Percentiles rank a stretch among this genome's conserved stretches.
phyloP scores from a whole-genome alignment of 495 filamentous ascomycete genomes.

The Aspergillus cristatus region DNA sequence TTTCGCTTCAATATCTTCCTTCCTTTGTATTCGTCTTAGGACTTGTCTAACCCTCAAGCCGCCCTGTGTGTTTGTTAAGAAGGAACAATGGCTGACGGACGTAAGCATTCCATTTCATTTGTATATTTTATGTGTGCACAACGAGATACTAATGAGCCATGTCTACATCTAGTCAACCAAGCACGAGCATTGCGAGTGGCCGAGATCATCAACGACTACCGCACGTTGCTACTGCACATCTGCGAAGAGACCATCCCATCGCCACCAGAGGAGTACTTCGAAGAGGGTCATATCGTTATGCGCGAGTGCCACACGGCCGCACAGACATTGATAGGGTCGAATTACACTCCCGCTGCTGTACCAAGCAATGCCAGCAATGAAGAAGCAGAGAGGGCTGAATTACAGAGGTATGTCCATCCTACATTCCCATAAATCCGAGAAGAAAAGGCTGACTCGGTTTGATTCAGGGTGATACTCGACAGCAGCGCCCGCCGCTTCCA shows the following conservation, averaged over 20 bases:
- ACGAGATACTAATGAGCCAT: constrained; percentile 2
- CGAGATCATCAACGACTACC: constrained; percentile 79
- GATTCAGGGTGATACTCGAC: constrained; percentile 66
- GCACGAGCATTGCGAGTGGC: constrained; percentile 71
- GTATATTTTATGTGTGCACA: no score
- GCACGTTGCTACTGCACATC: constrained; percentile 72
- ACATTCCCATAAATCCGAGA: no score
- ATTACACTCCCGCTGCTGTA: constrained; percentile 48
- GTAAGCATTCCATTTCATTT: constrained; percentile 29
- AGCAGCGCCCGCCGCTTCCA: constrained; percentile 72
- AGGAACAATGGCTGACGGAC: constrained; percentile 51
- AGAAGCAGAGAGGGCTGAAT: constrained; percentile 64
- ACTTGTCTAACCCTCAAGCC: no score
- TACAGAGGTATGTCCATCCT: constrained; percentile 51
- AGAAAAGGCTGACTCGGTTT: background rate
- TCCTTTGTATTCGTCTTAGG: no score
- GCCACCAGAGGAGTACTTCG: constrained; percentile 59
- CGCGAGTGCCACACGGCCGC: constrained; percentile 68
- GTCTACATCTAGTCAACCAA: constrained; percentile 60
- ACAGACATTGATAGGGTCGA: constrained; percentile 62
- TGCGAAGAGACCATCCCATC: constrained; percentile 53
- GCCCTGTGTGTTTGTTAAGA: no score
- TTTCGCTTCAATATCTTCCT: no score
- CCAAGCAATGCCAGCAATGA: constrained; percentile 45
- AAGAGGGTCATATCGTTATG: constrained; percentile 68